phyloP scores from a whole-genome alignment of 208 protist genomes.

The Naegleria lovaniensis region DNA sequence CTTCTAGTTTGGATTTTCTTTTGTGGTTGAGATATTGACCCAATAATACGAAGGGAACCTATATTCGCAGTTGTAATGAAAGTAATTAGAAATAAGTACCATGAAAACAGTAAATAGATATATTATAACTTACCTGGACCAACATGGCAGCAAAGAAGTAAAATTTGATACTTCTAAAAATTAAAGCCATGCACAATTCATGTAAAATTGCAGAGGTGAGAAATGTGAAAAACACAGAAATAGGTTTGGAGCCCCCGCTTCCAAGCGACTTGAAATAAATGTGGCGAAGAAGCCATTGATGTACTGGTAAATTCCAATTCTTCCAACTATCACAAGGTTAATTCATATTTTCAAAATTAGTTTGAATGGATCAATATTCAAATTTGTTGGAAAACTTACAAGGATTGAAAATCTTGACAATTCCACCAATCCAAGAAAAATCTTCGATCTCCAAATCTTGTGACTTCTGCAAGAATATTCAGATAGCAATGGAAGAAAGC shows the following conservation, averaged over 20 bases:
- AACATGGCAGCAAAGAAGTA: conserved; percentile 12
- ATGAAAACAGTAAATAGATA: no score
- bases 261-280: not conserved
- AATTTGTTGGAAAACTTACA: not conserved
- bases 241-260: not conserved
- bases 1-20: not conserved
- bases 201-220: not conserved
- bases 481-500: conserved; percentile 36
- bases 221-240: not conserved
- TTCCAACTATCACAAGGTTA: no score
- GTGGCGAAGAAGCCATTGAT: conserved; percentile 16
- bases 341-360: no score
- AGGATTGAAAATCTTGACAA: conserved; percentile 28
- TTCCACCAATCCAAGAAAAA: conserved; percentile 45
- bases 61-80: no score
- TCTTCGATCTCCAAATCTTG: conserved; percentile 32
- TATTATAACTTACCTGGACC: not conserved
- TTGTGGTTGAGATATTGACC: not conserved
- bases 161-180: not conserved
- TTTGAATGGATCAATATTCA: no score
- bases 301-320: conserved; percentile 30
- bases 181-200: conserved; percentile 21
- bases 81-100: no score
- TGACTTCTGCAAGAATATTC: conserved; percentile 36
- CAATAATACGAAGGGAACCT: not conserved